Percentiles rank a stretch among this genome's conserved stretches.
Evolutionary conservation across 2,329 filamentous ascomycete species (phyloP).

Genomic region (Pestalotiopsis sp.): DNA sequence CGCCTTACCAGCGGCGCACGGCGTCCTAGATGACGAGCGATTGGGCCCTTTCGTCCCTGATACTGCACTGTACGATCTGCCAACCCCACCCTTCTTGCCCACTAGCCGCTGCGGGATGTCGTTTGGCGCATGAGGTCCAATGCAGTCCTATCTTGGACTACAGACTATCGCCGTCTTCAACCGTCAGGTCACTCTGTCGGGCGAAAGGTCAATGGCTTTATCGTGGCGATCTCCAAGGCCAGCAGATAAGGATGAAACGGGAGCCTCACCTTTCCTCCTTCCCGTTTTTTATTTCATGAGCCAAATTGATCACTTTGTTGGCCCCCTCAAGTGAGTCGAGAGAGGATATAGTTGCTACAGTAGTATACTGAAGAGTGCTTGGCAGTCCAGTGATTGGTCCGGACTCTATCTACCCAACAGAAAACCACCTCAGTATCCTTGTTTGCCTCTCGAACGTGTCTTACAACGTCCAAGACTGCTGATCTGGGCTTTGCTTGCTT

Average conservation of each 20-base stretch:
- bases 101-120: constrained; percentile 12
- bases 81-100: constrained; percentile 13
- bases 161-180: background rate
- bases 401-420: background rate
- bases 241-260: background rate
- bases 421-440: background rate
- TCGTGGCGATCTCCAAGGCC: background rate
- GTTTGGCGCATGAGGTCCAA: constrained; percentile 9
- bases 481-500: background rate
- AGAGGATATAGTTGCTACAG: background rate
- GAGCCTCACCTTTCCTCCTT: background rate
- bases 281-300: background rate
- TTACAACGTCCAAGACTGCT: constrained; percentile 6
- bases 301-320: background rate
- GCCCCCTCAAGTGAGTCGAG: background rate
- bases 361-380: background rate
- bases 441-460: constrained; percentile 7
- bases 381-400: background rate
- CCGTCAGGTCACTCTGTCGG: background rate
- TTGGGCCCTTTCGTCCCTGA: constrained; percentile 14
- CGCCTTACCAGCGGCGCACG: background rate
- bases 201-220: background rate
- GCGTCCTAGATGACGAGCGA: background rate
- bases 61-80: constrained; percentile 4
- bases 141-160: constrained; percentile 4